These are phyloP conservation scores for Phytomonas sp. DNA, from an alignment of 208 protist genomes.

Conservation along the genomic window DNA sequence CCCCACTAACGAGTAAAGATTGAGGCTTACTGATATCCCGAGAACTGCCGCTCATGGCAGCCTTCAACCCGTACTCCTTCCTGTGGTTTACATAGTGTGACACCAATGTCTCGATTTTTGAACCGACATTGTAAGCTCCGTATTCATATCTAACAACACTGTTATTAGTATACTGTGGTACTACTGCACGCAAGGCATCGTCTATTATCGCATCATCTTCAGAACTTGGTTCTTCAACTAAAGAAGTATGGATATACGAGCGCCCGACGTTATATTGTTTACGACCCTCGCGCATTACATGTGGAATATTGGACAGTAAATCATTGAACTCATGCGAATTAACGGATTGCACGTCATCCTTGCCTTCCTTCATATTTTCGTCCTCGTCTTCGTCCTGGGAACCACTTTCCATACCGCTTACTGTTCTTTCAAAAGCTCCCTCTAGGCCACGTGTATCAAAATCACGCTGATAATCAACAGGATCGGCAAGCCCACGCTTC, in stretches of 20 bases:
- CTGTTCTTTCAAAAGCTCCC: constrained; percentile 6
- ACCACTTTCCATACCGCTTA: constrained; percentile 11
- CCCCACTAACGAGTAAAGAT: not conserved
- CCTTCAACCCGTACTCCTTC: constrained; percentile 57
- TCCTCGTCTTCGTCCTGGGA: constrained; percentile 9
- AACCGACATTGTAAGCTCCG: constrained; percentile 79
- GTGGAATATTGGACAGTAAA: constrained; percentile 28
- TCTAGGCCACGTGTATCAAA: constrained; percentile 13
- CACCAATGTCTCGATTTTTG: constrained; percentile 28
- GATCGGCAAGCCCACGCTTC: constrained; percentile 45
- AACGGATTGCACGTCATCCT: constrained; percentile 10
- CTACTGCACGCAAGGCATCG: constrained; percentile 73
- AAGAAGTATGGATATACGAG: constrained; percentile 22
- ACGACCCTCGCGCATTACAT: constrained; percentile 43
- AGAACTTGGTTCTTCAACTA: constrained; percentile 27
- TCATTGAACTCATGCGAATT: constrained; percentile 19
- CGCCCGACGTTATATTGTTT: constrained; percentile 76
- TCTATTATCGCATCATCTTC: constrained; percentile 69
- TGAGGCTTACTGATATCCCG: not conserved
- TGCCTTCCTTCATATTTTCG: constrained; percentile 1
- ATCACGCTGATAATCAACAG: constrained; percentile 34
- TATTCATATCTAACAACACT: constrained; percentile 59
- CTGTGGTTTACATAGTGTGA: constrained; percentile 58
- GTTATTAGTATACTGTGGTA: constrained; percentile 49
- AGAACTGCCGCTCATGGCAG: constrained; percentile 13